Evolutionary conservation across 2,329 filamentous ascomycete genomes (phyloP), one percentile per base, ranked within the genome.

Genomic region (Ceratocystis albifundus): DNA sequence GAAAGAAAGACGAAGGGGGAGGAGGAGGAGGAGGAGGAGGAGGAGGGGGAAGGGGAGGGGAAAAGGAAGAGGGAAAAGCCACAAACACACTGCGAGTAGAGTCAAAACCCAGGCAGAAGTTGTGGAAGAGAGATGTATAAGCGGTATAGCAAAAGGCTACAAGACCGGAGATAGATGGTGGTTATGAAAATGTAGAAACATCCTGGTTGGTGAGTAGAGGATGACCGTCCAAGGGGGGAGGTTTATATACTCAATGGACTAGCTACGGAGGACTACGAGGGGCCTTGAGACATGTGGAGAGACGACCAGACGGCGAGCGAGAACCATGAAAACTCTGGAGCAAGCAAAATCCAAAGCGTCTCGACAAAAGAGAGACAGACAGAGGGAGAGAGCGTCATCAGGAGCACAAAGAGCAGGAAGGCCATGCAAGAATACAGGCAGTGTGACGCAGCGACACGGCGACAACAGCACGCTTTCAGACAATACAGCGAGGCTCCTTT

Each of bases 391-490:
- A 59, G 55, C 55, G 55, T 59, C 55, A 59, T 59, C 25, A 59
- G 55, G 41, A n/a, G 62, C 62, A 64, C 30, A 25, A 36, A 8
- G 15, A 45, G 53, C 10, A 17, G 53, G 15, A 30, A 36, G 44
- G 20, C 50, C 32, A 45, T 65, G 53, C 53, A 44, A 6, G 20
- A 41, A 41, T 41, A 41, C 36, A 41, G 6, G 30, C 36, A 57
- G 64, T 61, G 64, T 50, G 25, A 65, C 63, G 8, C 17, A 61
- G 63, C 20, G 15, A 59, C 8, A 59, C 25, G 30, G 50, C 59
- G 53, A 61, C 10, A 20, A 22, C 12, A 46, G 22, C 25, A 36
- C 22, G 62, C 53, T 62, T 25, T 44, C 36, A 41, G 36, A 41
- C 36, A 41, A 36, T n/a, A 65, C 32, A 65, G 53, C 50, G 17